Conservation (phyloP, 2,329 filamentous ascomycete genomes). For the Geosmithia flava region DNA sequence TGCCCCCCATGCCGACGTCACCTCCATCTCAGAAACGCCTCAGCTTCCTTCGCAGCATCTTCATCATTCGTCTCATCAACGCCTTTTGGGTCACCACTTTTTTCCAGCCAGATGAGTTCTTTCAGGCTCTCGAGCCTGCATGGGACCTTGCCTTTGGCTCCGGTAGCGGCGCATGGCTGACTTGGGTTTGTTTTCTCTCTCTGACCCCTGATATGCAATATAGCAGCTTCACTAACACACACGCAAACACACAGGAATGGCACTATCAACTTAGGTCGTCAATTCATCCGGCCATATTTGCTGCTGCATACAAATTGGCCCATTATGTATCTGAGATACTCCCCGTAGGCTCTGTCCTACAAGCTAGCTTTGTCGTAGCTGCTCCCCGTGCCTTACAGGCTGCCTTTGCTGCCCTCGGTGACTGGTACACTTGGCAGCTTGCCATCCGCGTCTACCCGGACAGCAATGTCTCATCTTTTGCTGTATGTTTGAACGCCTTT, state of each 20-base stretch:
- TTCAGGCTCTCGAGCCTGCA: slow-evolving; percentile 88
- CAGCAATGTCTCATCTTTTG: slow-evolving; percentile 52
- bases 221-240: slow-evolving; percentile 8
- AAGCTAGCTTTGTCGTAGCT: slow-evolving; percentile 55
- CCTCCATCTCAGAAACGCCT: slow-evolving; percentile 4
- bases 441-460: slow-evolving; percentile 56
- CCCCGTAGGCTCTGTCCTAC: slow-evolving; percentile 37
- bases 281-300: slow-evolving; percentile 81
- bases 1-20: neutral
- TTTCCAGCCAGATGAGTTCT: slow-evolving; percentile 98
- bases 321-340: slow-evolving; percentile 44
- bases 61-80: slow-evolving; percentile 70
- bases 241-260: slow-evolving; percentile 96
- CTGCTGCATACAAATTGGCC: slow-evolving; percentile 54
- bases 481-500: slow-evolving; percentile 37
- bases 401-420: slow-evolving; percentile 61
- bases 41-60: slow-evolving; percentile 21
- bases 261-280: slow-evolving; percentile 75
- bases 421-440: slow-evolving; percentile 82
- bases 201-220: no score
- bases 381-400: slow-evolving; percentile 69
- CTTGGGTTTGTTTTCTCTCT: slow-evolving; percentile 57
- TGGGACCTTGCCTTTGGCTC: slow-evolving; percentile 79
- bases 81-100: slow-evolving; percentile 72
- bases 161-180: slow-evolving; percentile 76